These are phyloP conservation scores for Pestalotiopsis sp. DNA, from an alignment of 2,329 filamentous ascomycete species.

Conservation along the genomic window DNA sequence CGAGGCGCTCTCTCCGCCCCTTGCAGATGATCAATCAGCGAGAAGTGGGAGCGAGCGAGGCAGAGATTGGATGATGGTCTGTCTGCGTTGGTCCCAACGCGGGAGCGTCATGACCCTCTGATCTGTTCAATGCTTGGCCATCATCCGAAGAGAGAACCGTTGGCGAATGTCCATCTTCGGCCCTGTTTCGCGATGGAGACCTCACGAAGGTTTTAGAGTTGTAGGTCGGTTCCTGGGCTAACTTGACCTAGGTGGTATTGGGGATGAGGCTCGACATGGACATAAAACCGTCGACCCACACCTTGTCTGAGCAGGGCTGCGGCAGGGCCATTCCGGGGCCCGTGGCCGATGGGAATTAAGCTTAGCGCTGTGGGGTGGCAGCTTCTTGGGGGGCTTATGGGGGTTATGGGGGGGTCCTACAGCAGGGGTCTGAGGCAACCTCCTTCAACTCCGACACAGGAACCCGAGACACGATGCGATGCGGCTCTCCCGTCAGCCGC, in stretches of 20 bases:
- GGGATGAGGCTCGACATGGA: conserved; percentile 7
- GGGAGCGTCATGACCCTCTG: background rate
- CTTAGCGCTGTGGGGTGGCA: background rate
- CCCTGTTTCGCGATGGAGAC: background rate
- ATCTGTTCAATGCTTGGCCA: background rate
- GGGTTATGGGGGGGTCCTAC: too few relatives aligned
- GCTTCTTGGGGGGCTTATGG: background rate
- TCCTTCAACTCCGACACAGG: background rate
- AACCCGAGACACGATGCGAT: conserved; percentile 10
- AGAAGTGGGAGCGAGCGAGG: background rate
- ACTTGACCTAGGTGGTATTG: background rate
- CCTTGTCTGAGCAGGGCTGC: background rate
- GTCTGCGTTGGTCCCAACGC: background rate
- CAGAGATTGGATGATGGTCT: background rate
- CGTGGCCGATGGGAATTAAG: background rate
- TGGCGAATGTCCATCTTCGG: background rate
- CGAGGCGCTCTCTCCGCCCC: background rate
- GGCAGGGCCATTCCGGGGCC: background rate
- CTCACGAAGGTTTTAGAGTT: background rate
- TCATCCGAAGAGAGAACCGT: background rate
- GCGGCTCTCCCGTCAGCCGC: conserved; percentile 7
- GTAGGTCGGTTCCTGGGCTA: background rate
- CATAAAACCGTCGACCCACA: background rate
- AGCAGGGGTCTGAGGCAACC: conserved; percentile 12
- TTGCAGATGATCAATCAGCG: background rate